Percentiles rank a stretch among this genome's conserved stretches.
Conservation (phyloP, 2,329 filamentous ascomycete genomes). For the Colletotrichum shisoi region DNA sequence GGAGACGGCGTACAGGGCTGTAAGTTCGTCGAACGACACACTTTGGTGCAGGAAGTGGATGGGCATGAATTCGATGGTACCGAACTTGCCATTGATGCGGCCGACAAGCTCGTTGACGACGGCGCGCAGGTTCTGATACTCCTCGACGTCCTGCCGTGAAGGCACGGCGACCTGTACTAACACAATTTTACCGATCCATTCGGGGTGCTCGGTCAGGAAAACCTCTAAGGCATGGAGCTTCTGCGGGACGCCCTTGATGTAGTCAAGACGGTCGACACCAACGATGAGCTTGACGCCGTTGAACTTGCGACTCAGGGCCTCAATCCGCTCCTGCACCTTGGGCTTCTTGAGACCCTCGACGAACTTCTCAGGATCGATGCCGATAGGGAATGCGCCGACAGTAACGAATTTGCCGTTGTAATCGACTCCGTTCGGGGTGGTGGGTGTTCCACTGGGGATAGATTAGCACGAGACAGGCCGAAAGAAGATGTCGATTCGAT, state of each 20-base stretch:
- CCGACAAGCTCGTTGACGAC: slow-evolving; percentile 97
- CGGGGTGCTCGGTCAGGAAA: slow-evolving; percentile 94
- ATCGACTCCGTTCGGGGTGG: slow-evolving; percentile 91
- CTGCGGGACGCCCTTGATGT: slow-evolving; percentile 98
- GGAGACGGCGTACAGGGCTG: slow-evolving; percentile 89
- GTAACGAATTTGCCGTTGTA: slow-evolving; percentile 88
- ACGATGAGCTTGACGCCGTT: slow-evolving; percentile 96
- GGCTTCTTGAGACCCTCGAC: slow-evolving; percentile 85
- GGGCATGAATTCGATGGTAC: slow-evolving; percentile 97
- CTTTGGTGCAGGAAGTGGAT: slow-evolving; percentile 99
- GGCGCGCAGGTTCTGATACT: slow-evolving; percentile 94
- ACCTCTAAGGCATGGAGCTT: slow-evolving; percentile 97
- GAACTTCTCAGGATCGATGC: slow-evolving; percentile 97
- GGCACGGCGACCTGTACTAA: slow-evolving; percentile 96
- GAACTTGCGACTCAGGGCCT: slow-evolving; percentile 85
- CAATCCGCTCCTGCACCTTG: slow-evolving; percentile 87
- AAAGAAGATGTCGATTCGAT: slow-evolving; percentile 22
- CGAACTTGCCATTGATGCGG: slow-evolving; percentile 95
- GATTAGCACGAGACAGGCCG: slow-evolving; percentile 3
- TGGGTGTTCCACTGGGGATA: slow-evolving; percentile 65
- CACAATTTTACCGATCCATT: slow-evolving; percentile 98
- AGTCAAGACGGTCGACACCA: slow-evolving; percentile 94
- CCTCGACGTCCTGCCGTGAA: slow-evolving; percentile 92
- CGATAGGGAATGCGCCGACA: slow-evolving; percentile 95
- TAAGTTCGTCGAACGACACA: slow-evolving; percentile 91